phyloP scores from a whole-genome alignment of 2,329 filamentous ascomycete species.

The Hypoxylon sp. region DNA sequence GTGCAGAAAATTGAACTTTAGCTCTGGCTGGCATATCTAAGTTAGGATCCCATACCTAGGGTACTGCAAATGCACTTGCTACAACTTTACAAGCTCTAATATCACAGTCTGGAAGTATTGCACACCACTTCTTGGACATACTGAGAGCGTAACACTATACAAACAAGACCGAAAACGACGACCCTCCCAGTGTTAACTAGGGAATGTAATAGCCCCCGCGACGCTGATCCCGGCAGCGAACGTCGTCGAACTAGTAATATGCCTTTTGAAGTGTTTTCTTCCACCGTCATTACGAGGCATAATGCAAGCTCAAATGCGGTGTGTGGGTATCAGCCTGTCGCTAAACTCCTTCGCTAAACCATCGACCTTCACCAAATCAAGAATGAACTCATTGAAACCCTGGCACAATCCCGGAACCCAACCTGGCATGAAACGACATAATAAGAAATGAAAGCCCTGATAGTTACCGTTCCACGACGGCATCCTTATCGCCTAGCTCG shows the following conservation, averaged over 20 bases:
- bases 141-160: conserved; percentile 30
- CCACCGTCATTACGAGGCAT: conserved; percentile 43
- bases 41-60: conserved; percentile 22
- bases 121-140: conserved; percentile 29
- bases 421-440: conserved; percentile 35
- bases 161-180: conserved; percentile 39
- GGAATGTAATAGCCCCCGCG: conserved; percentile 35
- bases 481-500: conserved; percentile 44
- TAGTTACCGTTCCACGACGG: conserved; percentile 12
- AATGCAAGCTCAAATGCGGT: conserved; percentile 48
- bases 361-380: conserved; percentile 32
- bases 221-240: conserved; percentile 45
- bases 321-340: conserved; percentile 52
- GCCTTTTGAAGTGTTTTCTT: conserved; percentile 39
- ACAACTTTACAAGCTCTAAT: conserved; percentile 24
- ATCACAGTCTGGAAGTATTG: conserved; percentile 25
- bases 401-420: conserved; percentile 24
- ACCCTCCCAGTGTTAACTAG: conserved; percentile 30
- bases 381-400: conserved; percentile 30
- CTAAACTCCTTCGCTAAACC: conserved; percentile 51
- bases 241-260: conserved; percentile 46
- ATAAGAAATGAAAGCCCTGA: conserved; percentile 31
- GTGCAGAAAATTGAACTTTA: conserved; percentile 35
- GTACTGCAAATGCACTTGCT: conserved; percentile 28
- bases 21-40: conserved; percentile 11